These are phyloP conservation scores for Serpula lacrymans DNA, from an alignment of 768 basidiomycete genomes.

Conservation along the genomic window DNA sequence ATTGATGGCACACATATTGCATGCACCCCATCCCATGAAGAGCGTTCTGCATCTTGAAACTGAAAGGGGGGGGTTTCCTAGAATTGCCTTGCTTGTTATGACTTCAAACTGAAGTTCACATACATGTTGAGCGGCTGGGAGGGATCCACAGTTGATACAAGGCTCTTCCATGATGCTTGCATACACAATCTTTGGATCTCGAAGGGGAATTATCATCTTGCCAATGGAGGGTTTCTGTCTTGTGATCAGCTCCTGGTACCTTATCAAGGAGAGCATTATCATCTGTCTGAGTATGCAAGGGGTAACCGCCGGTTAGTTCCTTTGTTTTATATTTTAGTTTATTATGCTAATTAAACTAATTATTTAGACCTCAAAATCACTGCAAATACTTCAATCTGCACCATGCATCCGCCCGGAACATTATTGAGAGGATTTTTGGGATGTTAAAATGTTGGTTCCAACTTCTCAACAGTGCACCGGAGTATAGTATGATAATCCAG, in stretches of 20 bases:
- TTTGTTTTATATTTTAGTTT: no score
- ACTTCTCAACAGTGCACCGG: constrained; percentile 11
- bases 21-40: background rate
- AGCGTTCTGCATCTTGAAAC: constrained; percentile 8
- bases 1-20: constrained; percentile 9
- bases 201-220: no score
- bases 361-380: no score
- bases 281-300: no score
- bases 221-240: no score
- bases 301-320: no score
- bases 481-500: constrained; percentile 19
- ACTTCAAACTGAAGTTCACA: constrained; percentile 10
- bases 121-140: constrained; percentile 16
- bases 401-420: constrained; percentile 37
- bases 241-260: no score
- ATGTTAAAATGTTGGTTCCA: constrained; percentile 27
- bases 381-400: constrained; percentile 42
- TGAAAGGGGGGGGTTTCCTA: constrained; percentile 13
- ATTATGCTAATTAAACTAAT: no score
- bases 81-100: constrained; percentile 15
- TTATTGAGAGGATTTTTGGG: constrained; percentile 38
- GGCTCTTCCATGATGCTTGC: constrained; percentile 10
- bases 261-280: no score
- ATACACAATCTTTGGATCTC: constrained; percentile 2
- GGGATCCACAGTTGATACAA: constrained; percentile 9